Base-by-base conservation (phyloP, 2,329 filamentous ascomycete genomes). In the Epichloe baconii region DNA sequence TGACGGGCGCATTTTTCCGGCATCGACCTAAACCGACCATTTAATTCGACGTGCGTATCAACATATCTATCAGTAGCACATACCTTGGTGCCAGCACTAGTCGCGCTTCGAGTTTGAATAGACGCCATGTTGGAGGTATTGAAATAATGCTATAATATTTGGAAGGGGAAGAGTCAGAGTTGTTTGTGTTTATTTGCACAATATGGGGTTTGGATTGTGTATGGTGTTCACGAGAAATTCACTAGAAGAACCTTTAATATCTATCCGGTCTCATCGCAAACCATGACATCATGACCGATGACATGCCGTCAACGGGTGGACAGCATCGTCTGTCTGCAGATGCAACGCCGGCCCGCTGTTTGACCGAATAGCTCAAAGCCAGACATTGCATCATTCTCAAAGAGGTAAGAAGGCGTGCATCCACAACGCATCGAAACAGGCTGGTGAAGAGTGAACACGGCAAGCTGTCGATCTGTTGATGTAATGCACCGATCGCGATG, bases 1-100 rank as follows among this genome's bases (percentile, higher is more conserved):
- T 76, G 1, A 61, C 51, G 31, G 79, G 76, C 44, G 78, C 72
- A 45, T 76, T 66, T 53, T 55, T 51, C 73, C 71, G 44, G 66
- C 66, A 17, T 66, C 67, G 54, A 78, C 76, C 72, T 80, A 8
- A 14, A 14, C 7, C 10, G n/a, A 19, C 3, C 15, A 19, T 48
- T 42, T 35, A 17, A 1, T 11, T 11, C 19, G 14, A 23, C 12
- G 11, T 48, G 17, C 23, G 5, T 15, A 8, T 38, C 23, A 4
- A 7, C 2, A 5, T 10, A 8, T 23, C 17, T 7, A 26, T 14
- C 19, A 12, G 6, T 5, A 21, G 21, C 4, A 21, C 51, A 2
- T 44, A 52, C 52, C 47, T 54, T 54, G 23, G 52, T 54, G 34
- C 52, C 52, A 42, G 50, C 49, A 46, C 42, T 49, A 5, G 52